Evolutionary conservation across 2,329 filamentous ascomycete species (phyloP), one percentile per base, ranked within the genome.

Genomic region (Aureobasidium pullulans): DNA sequence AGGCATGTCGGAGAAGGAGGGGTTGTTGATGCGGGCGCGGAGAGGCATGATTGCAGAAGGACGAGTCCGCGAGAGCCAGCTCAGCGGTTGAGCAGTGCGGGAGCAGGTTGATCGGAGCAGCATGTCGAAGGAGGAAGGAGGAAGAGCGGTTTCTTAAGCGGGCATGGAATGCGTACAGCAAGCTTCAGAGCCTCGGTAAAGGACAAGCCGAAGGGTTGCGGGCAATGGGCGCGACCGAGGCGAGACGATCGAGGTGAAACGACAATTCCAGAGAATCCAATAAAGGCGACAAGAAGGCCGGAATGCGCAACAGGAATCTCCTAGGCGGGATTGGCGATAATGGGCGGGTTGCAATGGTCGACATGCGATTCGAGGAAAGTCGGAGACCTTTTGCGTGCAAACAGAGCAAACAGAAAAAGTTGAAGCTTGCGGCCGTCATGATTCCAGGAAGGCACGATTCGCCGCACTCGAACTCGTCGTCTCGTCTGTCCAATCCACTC

Each of bases 21-120:
- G 60, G 63, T 64, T 65, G 68, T 52, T 57, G 32, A 57, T 39
- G 23, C 54, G 93, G 63, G 88, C 88, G 78, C 85, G 85, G 64
- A 96, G 81, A 72, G 90, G 90, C 90, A 96, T 96, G 60, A 68
- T 75, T 37, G 64, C 60, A 28, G 59, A 28, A 10, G 50, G 42
- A 13, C 52, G 43, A 49, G 59, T 46, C 44, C 53, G 52, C 31
- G 59, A 61, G 52, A 61, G 50, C 28, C 59, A 61, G 64, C 68
- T 73, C 69, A 71, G 68, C 71, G 70, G 71, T 62, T 70, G 67
- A 60, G 74, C 70, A 66, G 70, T 63, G 59, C 75, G 69, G 69
- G 70, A 68, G 64, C 74, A 69, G 49, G 71, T 68, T 60, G 70
- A 69, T 67, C 72, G 73, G 63, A 78, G 70, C 67, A 77, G 77